These are phyloP conservation scores for Tetracladium setigerum DNA, from an alignment of 495 filamentous ascomycete species.

Conservation along the genomic window DNA sequence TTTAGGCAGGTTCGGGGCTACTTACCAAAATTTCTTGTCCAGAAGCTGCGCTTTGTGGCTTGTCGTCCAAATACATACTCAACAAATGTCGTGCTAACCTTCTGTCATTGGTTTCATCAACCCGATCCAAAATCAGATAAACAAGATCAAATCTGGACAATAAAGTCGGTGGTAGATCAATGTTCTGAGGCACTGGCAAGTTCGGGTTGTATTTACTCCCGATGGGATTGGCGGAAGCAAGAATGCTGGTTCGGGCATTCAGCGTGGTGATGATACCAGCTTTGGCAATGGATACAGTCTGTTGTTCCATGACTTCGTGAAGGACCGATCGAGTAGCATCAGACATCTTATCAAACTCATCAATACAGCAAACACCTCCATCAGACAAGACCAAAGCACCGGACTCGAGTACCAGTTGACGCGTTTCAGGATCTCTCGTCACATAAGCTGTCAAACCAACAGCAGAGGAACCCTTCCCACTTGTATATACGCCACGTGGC, in stretches of 20 bases:
- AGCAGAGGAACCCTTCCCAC: slow-evolving; percentile 92
- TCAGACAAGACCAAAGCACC: slow-evolving; percentile 93
- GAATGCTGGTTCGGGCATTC: slow-evolving; percentile 87
- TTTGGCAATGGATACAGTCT: slow-evolving; percentile 97
- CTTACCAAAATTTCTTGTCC: slow-evolving; percentile 70
- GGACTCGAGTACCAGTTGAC: slow-evolving; percentile 92
- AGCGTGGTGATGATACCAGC: slow-evolving; percentile 98
- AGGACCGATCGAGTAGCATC: slow-evolving; percentile 91
- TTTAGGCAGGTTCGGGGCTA: slow-evolving; percentile 6
- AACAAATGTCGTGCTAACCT: slow-evolving; percentile 86
- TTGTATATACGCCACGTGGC: slow-evolving; percentile 93
- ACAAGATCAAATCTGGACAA: slow-evolving; percentile 95
- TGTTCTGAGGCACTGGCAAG: slow-evolving; percentile 93
- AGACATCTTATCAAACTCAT: slow-evolving; percentile 99
- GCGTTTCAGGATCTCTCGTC: slow-evolving; percentile 88
- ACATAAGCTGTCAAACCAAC: slow-evolving; percentile 98
- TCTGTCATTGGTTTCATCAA: slow-evolving; percentile 83
- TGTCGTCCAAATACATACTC: slow-evolving; percentile 95
- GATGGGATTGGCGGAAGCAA: slow-evolving; percentile 96
- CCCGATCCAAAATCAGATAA: slow-evolving; percentile 88
- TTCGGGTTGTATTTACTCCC: slow-evolving; percentile 96
- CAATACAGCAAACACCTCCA: slow-evolving; percentile 96
- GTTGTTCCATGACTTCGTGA: slow-evolving; percentile 99
- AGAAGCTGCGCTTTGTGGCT: slow-evolving; percentile 70
- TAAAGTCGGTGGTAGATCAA: slow-evolving; percentile 90